These are phyloP conservation scores for Vaccinium myrtillus DNA, from an alignment of 148 eudicot genomes.

Conservation along the genomic window DNA sequence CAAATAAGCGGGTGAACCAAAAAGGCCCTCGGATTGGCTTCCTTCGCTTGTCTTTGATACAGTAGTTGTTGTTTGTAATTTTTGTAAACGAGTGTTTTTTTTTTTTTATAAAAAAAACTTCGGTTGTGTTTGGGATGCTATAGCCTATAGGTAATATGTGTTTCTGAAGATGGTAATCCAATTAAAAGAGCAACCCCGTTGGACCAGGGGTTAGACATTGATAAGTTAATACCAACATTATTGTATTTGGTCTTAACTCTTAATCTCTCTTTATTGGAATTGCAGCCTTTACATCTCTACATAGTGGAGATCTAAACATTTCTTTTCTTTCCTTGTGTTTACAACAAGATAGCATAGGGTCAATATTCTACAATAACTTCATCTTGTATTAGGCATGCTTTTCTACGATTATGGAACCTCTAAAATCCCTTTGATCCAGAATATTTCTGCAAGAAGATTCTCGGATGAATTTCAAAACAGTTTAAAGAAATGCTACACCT, in stretches of 20 bases:
- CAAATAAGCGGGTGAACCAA: background rate
- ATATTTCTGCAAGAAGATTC: too few relatives aligned
- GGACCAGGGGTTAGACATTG: background rate
- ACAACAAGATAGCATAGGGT: too few relatives aligned
- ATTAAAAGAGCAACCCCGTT: background rate
- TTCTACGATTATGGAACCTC: too few relatives aligned
- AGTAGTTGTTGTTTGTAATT: background rate
- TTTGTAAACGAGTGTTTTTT: too few relatives aligned
- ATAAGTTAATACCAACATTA: background rate
- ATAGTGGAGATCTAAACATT: too few relatives aligned
- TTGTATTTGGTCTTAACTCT: background rate
- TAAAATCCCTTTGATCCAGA: too few relatives aligned
- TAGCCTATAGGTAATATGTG: background rate
- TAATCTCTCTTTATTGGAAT: background rate
- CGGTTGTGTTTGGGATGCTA: background rate
- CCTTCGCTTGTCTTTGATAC: background rate
- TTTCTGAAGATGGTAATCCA: background rate
- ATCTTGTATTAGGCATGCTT: too few relatives aligned
- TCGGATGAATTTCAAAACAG: too few relatives aligned
- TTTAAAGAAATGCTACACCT: too few relatives aligned
- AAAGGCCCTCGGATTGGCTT: background rate
- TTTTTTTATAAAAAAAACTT: too few relatives aligned
- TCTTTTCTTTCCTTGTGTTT: too few relatives aligned
- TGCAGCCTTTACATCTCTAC: background rate
- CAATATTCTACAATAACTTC: too few relatives aligned